Evolutionary conservation across 495 filamentous ascomycete species (phyloP), one percentile per base, ranked within the genome.

Genomic region (Chaetomium tenue): DNA sequence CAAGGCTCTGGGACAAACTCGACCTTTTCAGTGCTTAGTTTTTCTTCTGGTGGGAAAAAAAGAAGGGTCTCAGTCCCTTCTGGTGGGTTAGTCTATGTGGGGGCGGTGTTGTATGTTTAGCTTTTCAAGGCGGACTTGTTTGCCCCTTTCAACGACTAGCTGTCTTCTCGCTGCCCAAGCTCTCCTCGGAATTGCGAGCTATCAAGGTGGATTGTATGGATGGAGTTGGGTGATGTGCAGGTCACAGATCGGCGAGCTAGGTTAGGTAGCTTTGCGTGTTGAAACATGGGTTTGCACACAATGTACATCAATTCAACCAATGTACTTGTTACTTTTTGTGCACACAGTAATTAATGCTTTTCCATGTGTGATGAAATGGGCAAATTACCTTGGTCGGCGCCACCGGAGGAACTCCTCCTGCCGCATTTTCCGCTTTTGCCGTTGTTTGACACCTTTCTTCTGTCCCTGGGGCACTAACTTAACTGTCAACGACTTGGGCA

Each of bases 1-100:
- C 59, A 26, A 18, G 48, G 59, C 59, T 61, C 33, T 61, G 48
- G 58, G 37, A 61, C 30, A 61, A 40, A 40, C 2, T 30, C 53
- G 6, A 26, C 20, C 4, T 42, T 53, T 51, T 52, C 33, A 26
- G 44, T n/a, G 1, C 22, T 51, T 52, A 18, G 23, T 42, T 15
- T 25, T 51, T 40, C 30, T 40, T 47, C 16, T 59, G 57, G 42
- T 30, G 57, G 6, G 6, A 5, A 37, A 37, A 37, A 37, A 37
- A 37, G 33, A 37, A 37, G 33, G 33, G 9, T 12, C 33, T 37
- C 33, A 12, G 33, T 37, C 33, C 33, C 33, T 37, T 37, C 33
- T 37, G 33, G 33, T 37, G 33, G 33, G 33, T 37, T 30, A 30
- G 28, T 30, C 28, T 30, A 12, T 37, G 1, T 37, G 33, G 33